Base-by-base conservation (phyloP, 2,329 filamentous ascomycete genomes). In the Myriosclerotinia duriaeana region DNA sequence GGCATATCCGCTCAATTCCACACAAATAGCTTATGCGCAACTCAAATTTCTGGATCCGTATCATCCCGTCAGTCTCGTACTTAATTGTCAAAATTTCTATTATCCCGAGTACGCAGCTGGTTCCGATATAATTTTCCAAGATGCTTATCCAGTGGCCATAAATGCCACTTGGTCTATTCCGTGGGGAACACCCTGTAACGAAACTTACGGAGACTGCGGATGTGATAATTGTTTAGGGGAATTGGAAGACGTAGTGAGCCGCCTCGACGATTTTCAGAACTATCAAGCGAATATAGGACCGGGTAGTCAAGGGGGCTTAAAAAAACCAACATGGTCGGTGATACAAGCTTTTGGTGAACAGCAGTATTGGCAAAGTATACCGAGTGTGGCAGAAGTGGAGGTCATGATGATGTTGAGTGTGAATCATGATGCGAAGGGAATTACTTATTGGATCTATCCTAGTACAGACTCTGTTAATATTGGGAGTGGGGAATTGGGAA, bases 11-110 rank as follows among this genome's bases (percentile, higher is more conserved):
- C 72, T 83, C 17, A 79, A 82, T 70, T 79, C 80, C 0, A 81
- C 82, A 0, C 70, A 71, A 9, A 67, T 78, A 22, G 76, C 81
- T 0, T 83, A 84, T 71, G 72, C 79, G 14, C 70, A 77, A 53
- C 78, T 84, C 68, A 79, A 78, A 64, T 70, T 72, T 4, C 70
- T 83, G 6, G 83, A 85, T 69, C 81, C 81, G 0, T 85, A 84
- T 69, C 83, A 84, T 72, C 83, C 83, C 0, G 77, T 83, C n/a
- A 80, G 78, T 6, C 76, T 84, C 4, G 79, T 79, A 4, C 75
- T 85, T 40, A 85, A 84, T 69, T 85, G 83, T 73, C 78, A 78
- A 56, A 82, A 84, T 69, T 85, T 82, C 72, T 79, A 83, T 72
- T 85, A 82, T 72, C 68, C 74, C 36, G 76, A 81, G n/a, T 85